Percentiles rank a stretch among this genome's conserved stretches.
These are phyloP conservation scores for Epichloe uncinata DNA, from an alignment of 2,329 filamentous ascomycete genomes.

Conservation along the genomic window DNA sequence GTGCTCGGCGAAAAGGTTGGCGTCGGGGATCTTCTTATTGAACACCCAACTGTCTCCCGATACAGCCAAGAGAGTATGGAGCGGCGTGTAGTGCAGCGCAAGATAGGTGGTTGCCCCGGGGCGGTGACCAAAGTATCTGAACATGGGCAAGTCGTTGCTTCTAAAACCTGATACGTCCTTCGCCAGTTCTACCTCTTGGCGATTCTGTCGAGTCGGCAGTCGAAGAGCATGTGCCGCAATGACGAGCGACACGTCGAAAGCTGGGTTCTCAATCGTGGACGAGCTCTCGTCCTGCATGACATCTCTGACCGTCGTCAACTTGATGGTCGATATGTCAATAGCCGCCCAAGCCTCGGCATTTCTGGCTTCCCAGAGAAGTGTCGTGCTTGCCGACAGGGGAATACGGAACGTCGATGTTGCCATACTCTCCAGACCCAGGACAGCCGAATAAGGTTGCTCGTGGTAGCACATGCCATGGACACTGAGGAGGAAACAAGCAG, in stretches of 20 bases:
- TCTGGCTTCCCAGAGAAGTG: slow-evolving; percentile 35
- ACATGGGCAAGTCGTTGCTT: slow-evolving; percentile 17
- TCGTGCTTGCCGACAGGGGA: slow-evolving; percentile 31
- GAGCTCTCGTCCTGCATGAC: slow-evolving; percentile 20
- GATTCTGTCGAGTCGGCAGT: slow-evolving; percentile 21
- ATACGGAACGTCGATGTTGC: slow-evolving; percentile 25
- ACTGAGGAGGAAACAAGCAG: slow-evolving; percentile 43
- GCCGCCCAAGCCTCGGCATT: slow-evolving; percentile 33
- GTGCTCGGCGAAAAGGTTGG: slow-evolving; percentile 31
- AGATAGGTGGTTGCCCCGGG: slow-evolving; percentile 39
- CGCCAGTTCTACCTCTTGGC: slow-evolving; percentile 14
- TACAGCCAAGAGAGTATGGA: slow-evolving; percentile 43
- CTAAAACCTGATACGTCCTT: slow-evolving; percentile 13
- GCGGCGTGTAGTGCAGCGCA: slow-evolving; percentile 44
- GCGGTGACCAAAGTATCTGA: slow-evolving; percentile 29
- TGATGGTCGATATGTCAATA: slow-evolving; percentile 16
- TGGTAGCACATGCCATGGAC: slow-evolving; percentile 41
- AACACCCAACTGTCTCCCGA: slow-evolving; percentile 47
- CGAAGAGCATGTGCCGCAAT: slow-evolving; percentile 25
- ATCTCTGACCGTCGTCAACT: slow-evolving; percentile 14
- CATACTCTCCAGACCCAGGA: slow-evolving; percentile 24
- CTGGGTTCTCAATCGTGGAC: slow-evolving; percentile 20
- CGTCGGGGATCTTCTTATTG: slow-evolving; percentile 35
- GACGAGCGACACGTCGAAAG: slow-evolving; percentile 28
- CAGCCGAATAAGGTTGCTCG: slow-evolving; percentile 29